Evolutionary conservation across 1,139 yeast species (phyloP), one percentile per base, ranked within the genome.

Genomic region (Pichia sp.): DNA sequence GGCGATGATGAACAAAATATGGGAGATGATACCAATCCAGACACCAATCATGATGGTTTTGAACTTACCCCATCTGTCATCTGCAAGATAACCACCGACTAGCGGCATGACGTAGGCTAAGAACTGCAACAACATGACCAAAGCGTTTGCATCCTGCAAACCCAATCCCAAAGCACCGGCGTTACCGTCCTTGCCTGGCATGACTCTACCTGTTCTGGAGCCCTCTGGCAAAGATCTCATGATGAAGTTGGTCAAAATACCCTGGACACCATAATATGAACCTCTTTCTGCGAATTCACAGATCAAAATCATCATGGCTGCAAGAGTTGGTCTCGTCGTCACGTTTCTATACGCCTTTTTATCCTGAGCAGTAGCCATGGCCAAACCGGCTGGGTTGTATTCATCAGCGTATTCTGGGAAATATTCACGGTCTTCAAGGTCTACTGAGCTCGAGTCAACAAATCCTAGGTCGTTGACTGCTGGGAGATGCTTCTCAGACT

Each of bases 211-310:
- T 8, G 69, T 63, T 11, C 76, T 76, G 40, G 80, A 78, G 49
- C 80, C 80, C 15, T 67, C 68, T 16, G 84, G 84, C 54, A 80
- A 68, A 13, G 80, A 79, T 63, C 81, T 70, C 66, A 73, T 75
- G 55, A 75, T 68, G 57, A 75, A 75, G 60, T 75, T 75, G 34
- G 74, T 65, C 51, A 75, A 69, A 47, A 73, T 62, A 54, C 72
- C 74, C 42, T 63, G 63, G 34, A 68, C 67, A 30, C 78, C 75
- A 59, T 72, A 75, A 58, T 75, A 75, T 3, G 79, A 75, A 51
- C 76, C 79, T 68, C 79, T 71, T 64, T 75, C 79, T 30, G 79
- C 77, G 57, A 75, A 72, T 61, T 75, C 79, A 51, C 72, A 71
- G 31, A 74, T 57, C 62, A 77, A 72, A 56, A 75, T 69, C 34